These are phyloP conservation scores for Oryza glaberrima DNA, from an alignment of 176 grass and related monocot genomes.

Conservation along the genomic window DNA sequence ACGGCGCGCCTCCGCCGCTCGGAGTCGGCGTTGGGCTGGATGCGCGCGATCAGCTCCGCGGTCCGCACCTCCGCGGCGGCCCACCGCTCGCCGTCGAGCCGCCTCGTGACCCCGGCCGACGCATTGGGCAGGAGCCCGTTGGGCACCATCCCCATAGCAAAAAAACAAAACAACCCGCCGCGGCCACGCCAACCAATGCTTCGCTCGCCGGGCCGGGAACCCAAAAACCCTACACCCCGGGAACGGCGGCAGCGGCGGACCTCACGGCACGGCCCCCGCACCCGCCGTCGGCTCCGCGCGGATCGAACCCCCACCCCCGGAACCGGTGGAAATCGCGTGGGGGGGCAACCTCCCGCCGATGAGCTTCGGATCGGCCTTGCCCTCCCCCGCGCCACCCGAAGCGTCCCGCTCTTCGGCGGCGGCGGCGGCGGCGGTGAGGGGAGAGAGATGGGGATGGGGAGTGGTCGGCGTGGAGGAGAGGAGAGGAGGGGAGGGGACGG, in stretches of 20 bases:
- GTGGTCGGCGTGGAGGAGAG: slow-evolving; percentile 35
- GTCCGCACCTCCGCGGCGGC: slow-evolving; percentile 62
- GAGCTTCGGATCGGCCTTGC: slow-evolving; percentile 33
- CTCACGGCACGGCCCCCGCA: background rate
- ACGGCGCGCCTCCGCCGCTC: slow-evolving; percentile 70
- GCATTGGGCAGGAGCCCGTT: slow-evolving; percentile 82
- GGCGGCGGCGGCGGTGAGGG: background rate
- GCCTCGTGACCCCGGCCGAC: slow-evolving; percentile 47
- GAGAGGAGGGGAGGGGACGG: background rate
- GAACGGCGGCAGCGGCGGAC: background rate
- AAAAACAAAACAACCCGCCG: background rate
- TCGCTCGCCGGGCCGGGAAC: background rate
- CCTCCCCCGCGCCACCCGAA: background rate
- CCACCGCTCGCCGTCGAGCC: slow-evolving; percentile 69
- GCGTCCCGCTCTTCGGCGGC: background rate
- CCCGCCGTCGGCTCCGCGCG: slow-evolving; percentile 12
- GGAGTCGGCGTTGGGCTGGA: slow-evolving; percentile 81
- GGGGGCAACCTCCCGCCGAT: background rate
- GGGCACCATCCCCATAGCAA: slow-evolving; percentile 49
- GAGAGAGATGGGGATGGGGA: slow-evolving; percentile 20
- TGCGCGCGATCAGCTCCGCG: slow-evolving; percentile 66
- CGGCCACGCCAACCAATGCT: slow-evolving; percentile 21
- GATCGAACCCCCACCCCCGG: slow-evolving; percentile 14
- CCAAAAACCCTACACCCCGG: slow-evolving; percentile 26
- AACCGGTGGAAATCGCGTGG: slow-evolving; percentile 9